These are phyloP conservation scores for Dryas integrifolia DNA, from an alignment of 331 rosid genomes.

Conservation along the genomic window DNA sequence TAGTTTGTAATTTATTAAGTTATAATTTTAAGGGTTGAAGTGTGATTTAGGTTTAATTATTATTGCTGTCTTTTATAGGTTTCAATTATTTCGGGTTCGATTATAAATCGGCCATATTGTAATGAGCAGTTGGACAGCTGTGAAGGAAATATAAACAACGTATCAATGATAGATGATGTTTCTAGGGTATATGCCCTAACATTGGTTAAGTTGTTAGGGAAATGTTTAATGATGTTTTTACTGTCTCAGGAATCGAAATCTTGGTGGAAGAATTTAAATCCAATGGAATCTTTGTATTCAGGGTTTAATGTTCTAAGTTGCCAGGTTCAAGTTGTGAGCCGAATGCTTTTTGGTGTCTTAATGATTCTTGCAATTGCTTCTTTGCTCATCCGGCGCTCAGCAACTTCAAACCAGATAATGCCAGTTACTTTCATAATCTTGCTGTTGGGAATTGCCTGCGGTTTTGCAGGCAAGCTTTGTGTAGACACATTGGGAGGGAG, in stretches of 20 bases:
- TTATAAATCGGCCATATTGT: not conserved
- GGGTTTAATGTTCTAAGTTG: conserved; percentile 45
- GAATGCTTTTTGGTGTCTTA: conserved; percentile 53
- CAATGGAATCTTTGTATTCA: conserved; percentile 48
- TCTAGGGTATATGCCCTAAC: not conserved
- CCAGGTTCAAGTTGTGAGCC: conserved; percentile 56
- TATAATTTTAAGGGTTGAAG: too few relatives aligned
- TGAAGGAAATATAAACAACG: not conserved
- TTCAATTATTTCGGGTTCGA: not conserved
- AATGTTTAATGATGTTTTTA: not conserved
- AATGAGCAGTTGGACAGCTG: conserved; percentile 4
- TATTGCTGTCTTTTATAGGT: not conserved
- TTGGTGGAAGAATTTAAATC: conserved; percentile 44
- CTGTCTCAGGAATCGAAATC: conserved; percentile 50
- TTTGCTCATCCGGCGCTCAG: conserved; percentile 55
- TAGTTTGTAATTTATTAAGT: too few relatives aligned
- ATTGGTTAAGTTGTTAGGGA: not conserved
- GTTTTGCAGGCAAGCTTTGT: conserved; percentile 72
- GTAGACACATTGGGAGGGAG: conserved; percentile 78
- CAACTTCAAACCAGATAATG: conserved; percentile 52
- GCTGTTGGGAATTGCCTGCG: conserved; percentile 66
- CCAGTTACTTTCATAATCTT: conserved; percentile 64
- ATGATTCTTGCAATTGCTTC: conserved; percentile 54
- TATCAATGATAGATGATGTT: not conserved
- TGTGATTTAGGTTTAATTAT: not conserved